These are phyloP conservation scores for Colletotrichum tropicale DNA, from an alignment of 2,329 filamentous ascomycete genomes.

Conservation along the genomic window DNA sequence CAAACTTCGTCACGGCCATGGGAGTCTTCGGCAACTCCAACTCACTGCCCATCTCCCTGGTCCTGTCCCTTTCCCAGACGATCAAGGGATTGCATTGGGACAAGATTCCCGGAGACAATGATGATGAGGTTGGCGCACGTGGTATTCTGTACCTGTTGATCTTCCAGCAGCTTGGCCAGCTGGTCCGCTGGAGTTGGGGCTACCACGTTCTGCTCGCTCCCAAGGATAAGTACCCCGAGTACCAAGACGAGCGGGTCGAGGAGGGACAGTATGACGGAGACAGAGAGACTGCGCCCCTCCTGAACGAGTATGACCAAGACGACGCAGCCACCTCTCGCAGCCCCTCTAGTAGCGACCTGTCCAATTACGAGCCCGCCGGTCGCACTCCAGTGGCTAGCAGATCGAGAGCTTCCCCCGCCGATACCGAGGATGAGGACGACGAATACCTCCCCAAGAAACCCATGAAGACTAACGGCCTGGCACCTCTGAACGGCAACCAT, in stretches of 20 bases:
- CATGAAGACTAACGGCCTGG: constrained; percentile 20
- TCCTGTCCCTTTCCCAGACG: constrained; percentile 92
- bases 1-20: constrained; percentile 97
- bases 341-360: constrained; percentile 43
- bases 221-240: constrained; percentile 73
- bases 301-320: constrained; percentile 47
- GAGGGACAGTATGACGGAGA: constrained; percentile 65
- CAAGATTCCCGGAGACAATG: constrained; percentile 87
- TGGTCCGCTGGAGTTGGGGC: constrained; percentile 97
- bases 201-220: constrained; percentile 94
- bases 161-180: constrained; percentile 95
- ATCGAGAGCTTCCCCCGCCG: constrained; percentile 53
- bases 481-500: constrained; percentile 28
- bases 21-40: constrained; percentile 98
- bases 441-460: constrained; percentile 29
- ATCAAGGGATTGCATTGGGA: constrained; percentile 93
- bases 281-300: constrained; percentile 49
- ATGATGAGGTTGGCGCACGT: constrained; percentile 90
- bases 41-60: constrained; percentile 93
- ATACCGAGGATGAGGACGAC: constrained; percentile 52
- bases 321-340: constrained; percentile 35
- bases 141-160: constrained; percentile 96
- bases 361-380: constrained; percentile 58
- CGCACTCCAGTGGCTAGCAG: constrained; percentile 57
- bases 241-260: constrained; percentile 58